These are phyloP conservation scores for Mycena vulgaris DNA, from an alignment of 768 basidiomycete species.

Conservation along the genomic window DNA sequence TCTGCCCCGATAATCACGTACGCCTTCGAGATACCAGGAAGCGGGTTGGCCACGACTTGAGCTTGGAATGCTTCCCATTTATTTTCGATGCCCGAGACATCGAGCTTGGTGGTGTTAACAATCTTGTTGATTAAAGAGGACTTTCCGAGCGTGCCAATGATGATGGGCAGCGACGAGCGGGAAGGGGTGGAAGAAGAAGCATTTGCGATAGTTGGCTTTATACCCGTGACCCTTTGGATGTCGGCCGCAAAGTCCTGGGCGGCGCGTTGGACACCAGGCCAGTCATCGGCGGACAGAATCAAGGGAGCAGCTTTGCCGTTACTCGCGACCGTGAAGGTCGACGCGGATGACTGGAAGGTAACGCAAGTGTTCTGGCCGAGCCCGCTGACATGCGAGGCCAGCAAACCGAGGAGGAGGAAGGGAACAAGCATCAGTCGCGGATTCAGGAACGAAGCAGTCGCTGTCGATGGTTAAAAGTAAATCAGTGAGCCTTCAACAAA, in stretches of 20 bases:
- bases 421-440: conserved; percentile 12
- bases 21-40: conserved; percentile 71
- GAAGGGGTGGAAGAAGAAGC: conserved; percentile 58
- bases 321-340: conserved; percentile 61
- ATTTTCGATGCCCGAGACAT: conserved; percentile 71
- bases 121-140: conserved; percentile 70
- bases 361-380: conserved; percentile 69
- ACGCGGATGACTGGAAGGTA: conserved; percentile 55
- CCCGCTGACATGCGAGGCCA: conserved; percentile 46
- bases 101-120: too few relatives aligned
- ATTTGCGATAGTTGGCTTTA: conserved; percentile 66
- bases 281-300: conserved; percentile 69
- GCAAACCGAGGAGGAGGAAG: conserved; percentile 10
- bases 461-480: too few relatives aligned
- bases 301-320: conserved; percentile 64
- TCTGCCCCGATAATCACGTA: conserved; percentile 81
- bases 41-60: conserved; percentile 66
- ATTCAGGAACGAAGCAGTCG: too few relatives aligned
- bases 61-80: conserved; percentile 78
- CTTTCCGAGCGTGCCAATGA: conserved; percentile 71
- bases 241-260: conserved; percentile 74
- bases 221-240: conserved; percentile 72
- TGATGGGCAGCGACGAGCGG: too few relatives aligned
- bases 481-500: too few relatives aligned
- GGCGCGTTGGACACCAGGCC: conserved; percentile 75